Percentiles rank a stretch among this genome's conserved stretches.
Evolutionary conservation across 2,329 filamentous ascomycete species (phyloP).

Genomic region (Cryphonectria carpinicola): DNA sequence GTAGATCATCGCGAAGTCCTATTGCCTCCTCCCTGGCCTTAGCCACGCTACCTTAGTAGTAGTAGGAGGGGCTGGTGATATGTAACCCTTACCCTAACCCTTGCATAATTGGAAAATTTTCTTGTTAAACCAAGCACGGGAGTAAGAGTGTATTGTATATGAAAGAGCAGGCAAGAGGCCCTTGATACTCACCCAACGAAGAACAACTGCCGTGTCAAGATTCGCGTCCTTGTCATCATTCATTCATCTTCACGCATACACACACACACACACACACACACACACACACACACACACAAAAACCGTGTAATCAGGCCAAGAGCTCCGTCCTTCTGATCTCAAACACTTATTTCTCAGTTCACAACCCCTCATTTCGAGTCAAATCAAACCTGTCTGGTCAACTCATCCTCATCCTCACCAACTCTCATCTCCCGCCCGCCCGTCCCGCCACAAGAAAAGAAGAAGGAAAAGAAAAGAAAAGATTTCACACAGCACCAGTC

Average conservation of each 20-base stretch:
- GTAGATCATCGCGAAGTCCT: background rate
- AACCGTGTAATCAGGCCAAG: background rate
- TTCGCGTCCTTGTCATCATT: background rate
- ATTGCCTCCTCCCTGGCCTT: background rate
- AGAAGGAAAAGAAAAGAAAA: background rate
- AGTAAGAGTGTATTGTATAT: background rate
- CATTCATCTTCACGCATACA: background rate
- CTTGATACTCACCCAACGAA: background rate
- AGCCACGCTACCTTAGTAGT: background rate
- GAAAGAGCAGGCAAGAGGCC: background rate
- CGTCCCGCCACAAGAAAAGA: too few species aligned
- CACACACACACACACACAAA: background rate
- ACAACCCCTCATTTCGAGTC: background rate
- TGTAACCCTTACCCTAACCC: slow-evolving; percentile 16
- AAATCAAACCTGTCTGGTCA: background rate
- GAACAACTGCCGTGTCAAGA: background rate
- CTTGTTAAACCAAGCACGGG: background rate
- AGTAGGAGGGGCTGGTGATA: background rate
- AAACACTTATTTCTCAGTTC: background rate
- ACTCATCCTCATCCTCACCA: background rate
- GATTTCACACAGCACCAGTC: background rate
- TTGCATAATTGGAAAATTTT: slow-evolving; percentile 5
- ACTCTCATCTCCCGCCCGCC: background rate
- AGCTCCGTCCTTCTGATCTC: background rate
- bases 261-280: background rate